Conservation (phyloP, 2,329 filamentous ascomycete genomes). For the Arachnomyces sp. region DNA sequence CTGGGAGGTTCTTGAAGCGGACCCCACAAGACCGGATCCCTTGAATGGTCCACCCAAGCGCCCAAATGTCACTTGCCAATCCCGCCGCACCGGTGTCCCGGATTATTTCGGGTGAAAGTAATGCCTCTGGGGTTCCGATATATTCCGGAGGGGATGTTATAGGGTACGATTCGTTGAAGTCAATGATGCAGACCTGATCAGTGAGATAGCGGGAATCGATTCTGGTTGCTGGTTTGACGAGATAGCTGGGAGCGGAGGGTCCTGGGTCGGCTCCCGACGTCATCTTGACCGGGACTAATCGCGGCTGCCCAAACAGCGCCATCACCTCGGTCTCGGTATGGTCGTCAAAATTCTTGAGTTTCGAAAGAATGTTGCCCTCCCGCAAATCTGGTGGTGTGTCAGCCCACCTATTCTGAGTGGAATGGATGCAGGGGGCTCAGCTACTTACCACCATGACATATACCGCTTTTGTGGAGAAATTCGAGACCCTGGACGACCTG, state of each 20-base stretch:
- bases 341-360: constrained; percentile 12
- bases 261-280: constrained; percentile 17
- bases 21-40: too few relatives aligned
- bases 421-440: background rate
- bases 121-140: too few relatives aligned
- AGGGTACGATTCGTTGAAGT: too few relatives aligned
- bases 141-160: too few relatives aligned
- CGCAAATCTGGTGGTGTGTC: constrained; percentile 19
- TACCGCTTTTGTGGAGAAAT: constrained; percentile 31
- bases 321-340: constrained; percentile 14
- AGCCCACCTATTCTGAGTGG: constrained; percentile 7
- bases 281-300: constrained; percentile 17
- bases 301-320: constrained; percentile 18
- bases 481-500: constrained; percentile 31
- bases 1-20: too few relatives aligned
- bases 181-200: too few relatives aligned
- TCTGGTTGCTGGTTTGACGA: constrained; percentile 14
- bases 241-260: constrained; percentile 17
- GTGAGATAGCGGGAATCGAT: too few relatives aligned
- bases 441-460: constrained; percentile 32
- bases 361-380: constrained; percentile 22
- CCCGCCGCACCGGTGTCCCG: too few relatives aligned
- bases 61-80: too few relatives aligned
- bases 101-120: too few relatives aligned
- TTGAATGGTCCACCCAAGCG: too few relatives aligned